These are phyloP conservation scores for Malus orientalis DNA, from an alignment of 306 rosid genomes.

Conservation along the genomic window DNA sequence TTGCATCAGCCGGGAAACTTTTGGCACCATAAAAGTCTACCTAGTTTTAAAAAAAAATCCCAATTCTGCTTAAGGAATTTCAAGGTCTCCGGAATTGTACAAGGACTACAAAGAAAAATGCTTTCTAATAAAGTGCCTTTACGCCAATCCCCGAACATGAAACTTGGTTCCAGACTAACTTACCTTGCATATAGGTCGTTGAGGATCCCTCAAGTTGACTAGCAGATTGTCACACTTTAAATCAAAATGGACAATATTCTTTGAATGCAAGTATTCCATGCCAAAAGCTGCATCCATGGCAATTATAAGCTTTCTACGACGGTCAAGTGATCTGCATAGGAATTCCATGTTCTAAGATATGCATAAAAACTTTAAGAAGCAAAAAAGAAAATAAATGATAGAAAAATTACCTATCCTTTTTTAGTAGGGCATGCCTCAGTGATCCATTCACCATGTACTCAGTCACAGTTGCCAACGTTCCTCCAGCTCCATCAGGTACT, in stretches of 20 bases:
- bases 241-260: conserved; percentile 31
- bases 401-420: conserved; percentile 22
- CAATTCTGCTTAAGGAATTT: neutral
- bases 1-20: neutral
- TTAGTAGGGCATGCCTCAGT: conserved; percentile 22
- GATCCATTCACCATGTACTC: conserved; percentile 29
- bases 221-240: conserved; percentile 30
- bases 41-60: neutral
- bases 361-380: conserved; percentile 7
- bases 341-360: conserved; percentile 2
- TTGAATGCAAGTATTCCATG: conserved; percentile 27
- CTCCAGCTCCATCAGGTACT: conserved; percentile 27
- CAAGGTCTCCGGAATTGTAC: neutral
- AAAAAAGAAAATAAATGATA: neutral
- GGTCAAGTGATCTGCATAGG: conserved; percentile 19
- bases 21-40: neutral
- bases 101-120: neutral
- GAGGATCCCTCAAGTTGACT: conserved; percentile 30
- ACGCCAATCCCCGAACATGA: neutral
- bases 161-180: neutral
- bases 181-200: conserved; percentile 34
- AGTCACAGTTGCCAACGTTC: conserved; percentile 23
- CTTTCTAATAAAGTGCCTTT: neutral
- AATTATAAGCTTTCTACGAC: conserved; percentile 21
- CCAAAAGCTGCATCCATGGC: conserved; percentile 35